Evolutionary conservation across 2,329 filamentous ascomycete genomes (phyloP).

Genomic region (Coniella vitis): DNA sequence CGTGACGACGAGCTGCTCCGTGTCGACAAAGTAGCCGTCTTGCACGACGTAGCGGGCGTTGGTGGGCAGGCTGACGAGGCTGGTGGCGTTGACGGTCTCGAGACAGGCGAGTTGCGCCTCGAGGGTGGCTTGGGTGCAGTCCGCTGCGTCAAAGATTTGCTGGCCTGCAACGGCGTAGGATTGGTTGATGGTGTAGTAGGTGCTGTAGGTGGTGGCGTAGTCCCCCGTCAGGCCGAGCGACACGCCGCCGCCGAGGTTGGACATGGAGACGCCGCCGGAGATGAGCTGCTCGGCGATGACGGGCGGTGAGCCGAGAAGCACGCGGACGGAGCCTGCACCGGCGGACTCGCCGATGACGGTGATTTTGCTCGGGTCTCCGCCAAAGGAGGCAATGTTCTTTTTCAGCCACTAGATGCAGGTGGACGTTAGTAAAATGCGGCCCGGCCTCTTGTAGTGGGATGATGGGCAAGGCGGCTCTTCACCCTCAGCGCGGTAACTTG

Average conservation of each 20-base stretch:
- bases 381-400: constrained; percentile 12
- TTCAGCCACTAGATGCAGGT: constrained; percentile 5
- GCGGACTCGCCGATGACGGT: constrained; percentile 26
- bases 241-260: constrained; percentile 46
- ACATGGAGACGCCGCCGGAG: constrained; percentile 37
- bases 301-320: constrained; percentile 39
- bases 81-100: constrained; percentile 31
- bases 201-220: constrained; percentile 47
- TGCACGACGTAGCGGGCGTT: constrained; percentile 47
- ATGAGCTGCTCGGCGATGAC: constrained; percentile 38
- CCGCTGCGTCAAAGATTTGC: constrained; percentile 39
- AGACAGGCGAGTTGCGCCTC: constrained; percentile 39
- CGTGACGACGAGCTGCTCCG: constrained; percentile 37
- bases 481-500: constrained; percentile 40
- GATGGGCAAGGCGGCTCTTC: background rate
- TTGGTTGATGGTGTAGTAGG: constrained; percentile 43
- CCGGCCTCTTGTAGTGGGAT: background rate
- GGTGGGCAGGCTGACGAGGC: constrained; percentile 29
- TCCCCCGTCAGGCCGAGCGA: constrained; percentile 37
- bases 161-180: constrained; percentile 41
- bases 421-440: background rate
- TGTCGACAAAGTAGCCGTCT: constrained; percentile 44
- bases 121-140: constrained; percentile 37
- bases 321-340: constrained; percentile 42
- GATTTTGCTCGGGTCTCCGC: constrained; percentile 8